Conservation (phyloP, 2,329 filamentous ascomycete genomes). For the Pyrenophora teres region DNA sequence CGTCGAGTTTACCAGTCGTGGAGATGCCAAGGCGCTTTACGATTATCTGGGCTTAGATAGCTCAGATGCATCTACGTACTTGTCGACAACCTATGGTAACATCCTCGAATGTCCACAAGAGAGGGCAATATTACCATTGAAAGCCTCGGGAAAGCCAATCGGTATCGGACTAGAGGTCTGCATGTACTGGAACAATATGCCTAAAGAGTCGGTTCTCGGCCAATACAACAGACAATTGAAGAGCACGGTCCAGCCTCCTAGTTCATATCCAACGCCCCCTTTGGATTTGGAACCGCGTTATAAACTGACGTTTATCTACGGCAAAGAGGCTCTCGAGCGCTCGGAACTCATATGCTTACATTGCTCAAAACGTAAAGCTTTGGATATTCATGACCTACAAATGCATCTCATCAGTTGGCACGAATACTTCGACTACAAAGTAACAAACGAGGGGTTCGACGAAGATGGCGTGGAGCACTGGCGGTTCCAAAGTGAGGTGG, state of each 20-base stretch:
- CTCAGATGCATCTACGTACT: constrained; percentile 7
- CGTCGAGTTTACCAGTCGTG: constrained; percentile 24
- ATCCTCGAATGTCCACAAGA: constrained; percentile 32
- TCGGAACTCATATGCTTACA: constrained; percentile 24
- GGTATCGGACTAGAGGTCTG: constrained; percentile 27
- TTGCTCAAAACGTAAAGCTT: constrained; percentile 15
- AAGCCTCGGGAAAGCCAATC: constrained; percentile 15
- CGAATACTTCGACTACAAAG: constrained; percentile 39
- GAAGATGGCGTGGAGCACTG: constrained; percentile 18
- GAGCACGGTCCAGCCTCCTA: not conserved
- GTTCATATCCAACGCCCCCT: constrained; percentile 14
- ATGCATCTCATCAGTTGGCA: constrained; percentile 45
- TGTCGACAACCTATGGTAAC: constrained; percentile 35
- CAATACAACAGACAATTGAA: constrained; percentile 32
- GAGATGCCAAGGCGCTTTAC: constrained; percentile 34
- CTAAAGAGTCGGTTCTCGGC: constrained; percentile 18
- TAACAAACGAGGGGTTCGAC: constrained; percentile 13
- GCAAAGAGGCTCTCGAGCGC: constrained; percentile 12
- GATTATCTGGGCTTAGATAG: constrained; percentile 22
- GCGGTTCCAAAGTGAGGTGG: constrained; percentile 25
- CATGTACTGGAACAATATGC: constrained; percentile 26
- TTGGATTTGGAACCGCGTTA: constrained; percentile 18
- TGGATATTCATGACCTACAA: constrained; percentile 32
- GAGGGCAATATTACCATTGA: constrained; percentile 15
- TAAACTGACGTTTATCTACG: constrained; percentile 20